phyloP scores from a whole-genome alignment of 1,284 basidiomycete genomes.

The Ustilago nuda region DNA sequence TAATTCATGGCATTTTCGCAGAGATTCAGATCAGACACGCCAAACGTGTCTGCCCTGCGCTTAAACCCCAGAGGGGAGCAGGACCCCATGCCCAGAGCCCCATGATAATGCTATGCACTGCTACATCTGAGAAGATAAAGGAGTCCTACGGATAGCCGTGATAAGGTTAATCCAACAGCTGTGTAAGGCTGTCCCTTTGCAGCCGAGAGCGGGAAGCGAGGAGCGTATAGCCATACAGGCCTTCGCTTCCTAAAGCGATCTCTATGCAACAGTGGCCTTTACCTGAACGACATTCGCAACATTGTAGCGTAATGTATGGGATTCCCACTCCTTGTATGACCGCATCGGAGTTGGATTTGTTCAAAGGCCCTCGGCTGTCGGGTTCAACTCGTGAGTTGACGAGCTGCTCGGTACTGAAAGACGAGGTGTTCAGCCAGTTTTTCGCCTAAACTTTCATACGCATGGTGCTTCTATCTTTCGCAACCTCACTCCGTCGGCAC shows the following conservation, averaged over 20 bases:
- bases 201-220: too few species aligned
- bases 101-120: too few species aligned
- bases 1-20: too few species aligned
- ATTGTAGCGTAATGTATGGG: background rate
- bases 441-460: background rate
- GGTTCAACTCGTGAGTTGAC: background rate
- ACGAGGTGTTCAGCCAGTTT: conserved; percentile 6
- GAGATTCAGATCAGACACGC: too few species aligned
- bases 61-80: too few species aligned
- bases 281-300: background rate
- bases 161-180: too few species aligned
- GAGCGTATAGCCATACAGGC: too few species aligned
- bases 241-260: background rate
- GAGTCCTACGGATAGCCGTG: too few species aligned
- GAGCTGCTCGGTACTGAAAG: background rate
- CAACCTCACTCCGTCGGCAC: background rate
- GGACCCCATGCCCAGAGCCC: too few species aligned
- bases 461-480: background rate
- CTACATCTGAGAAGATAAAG: too few species aligned
- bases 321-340: background rate
- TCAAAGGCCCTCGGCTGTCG: background rate
- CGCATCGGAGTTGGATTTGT: background rate
- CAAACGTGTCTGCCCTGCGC: too few species aligned
- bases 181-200: too few species aligned
- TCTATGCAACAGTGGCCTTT: background rate